Evolutionary conservation across 139 green algal genomes (phyloP), one percentile per base, ranked within the genome.

Genomic region (Spirogloea muscicola): DNA sequence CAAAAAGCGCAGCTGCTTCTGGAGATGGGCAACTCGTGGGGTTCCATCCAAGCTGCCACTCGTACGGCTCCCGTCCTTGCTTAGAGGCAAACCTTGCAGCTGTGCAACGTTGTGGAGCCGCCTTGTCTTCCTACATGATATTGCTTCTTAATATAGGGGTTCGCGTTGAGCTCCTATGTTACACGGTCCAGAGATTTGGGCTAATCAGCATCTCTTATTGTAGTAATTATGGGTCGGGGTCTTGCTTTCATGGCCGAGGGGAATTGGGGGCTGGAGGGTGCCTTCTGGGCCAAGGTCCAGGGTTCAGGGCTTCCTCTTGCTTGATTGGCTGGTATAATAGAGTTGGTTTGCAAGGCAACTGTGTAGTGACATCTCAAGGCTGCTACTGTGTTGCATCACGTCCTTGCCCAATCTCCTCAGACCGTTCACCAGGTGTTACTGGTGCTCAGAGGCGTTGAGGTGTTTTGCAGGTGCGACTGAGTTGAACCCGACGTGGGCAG

Each of bases 1-100:
- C 65, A 74, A 25, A 74, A 55, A 29, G 65, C 65, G 39, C 65
- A 74, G 44, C 16, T 74, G 16, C 65, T 65, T 21, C 41, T 74
- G 65, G 65, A 74, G 52, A 58, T 68, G 42, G 65, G 65, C 21
- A 13, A 9, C 18, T 41, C 49, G 18, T 74, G 65, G 65, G 48
- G 36, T 21, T 43, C 65, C 38, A 29, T 74, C 3, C 65, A 25
- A 74, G 65, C 36, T 65, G 65, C 40, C 38, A 74, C 62, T 29
- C 31, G 62, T 71, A 58, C 29, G 55, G 10, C 36, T 27, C 10
- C 10, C 55, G 13, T 9, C 36, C 9, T 64, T 13, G 10, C 55
- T 13, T 21, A 31, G 46, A 55, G 21, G 46, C n/a, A 21, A 55
- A 31, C 21, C 21, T 55, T 55, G 21, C 21, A 31, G 46, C 46